Evolutionary conservation across 768 basidiomycete genomes (phyloP).

Genomic region (Phlegmacium glaucopus): DNA sequence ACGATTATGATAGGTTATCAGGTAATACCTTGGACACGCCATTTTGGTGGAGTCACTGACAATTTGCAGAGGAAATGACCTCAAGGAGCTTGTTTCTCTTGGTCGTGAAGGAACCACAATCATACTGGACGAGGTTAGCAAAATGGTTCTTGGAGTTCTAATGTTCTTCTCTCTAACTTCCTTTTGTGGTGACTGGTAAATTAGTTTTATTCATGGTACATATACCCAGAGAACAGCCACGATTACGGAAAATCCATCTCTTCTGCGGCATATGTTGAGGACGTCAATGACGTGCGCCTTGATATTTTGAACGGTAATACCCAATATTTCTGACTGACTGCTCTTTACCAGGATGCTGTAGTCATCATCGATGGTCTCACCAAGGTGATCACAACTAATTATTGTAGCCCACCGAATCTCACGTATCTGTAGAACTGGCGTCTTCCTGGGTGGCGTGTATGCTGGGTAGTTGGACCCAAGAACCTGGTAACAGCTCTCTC

Average conservation of each 20-base stretch:
- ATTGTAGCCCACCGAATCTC: neutral
- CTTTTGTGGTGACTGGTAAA: neutral
- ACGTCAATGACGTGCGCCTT: conserved; percentile 66
- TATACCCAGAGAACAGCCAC: conserved; percentile 75
- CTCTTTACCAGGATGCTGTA: conserved; percentile 57
- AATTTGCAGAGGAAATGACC: conserved; percentile 61
- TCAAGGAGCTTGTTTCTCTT: conserved; percentile 74
- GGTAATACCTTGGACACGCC: conserved; percentile 23
- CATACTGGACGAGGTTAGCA: conserved; percentile 73
- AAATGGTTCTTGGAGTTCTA: neutral
- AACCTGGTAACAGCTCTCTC: conserved; percentile 85
- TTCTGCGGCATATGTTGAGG: conserved; percentile 79
- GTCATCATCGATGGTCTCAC: conserved; percentile 91
- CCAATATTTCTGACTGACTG: neutral
- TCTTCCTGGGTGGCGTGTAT: conserved; percentile 91
- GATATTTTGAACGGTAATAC: neutral
- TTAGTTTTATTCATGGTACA: conserved; percentile 95
- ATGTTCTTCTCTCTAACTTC: neutral
- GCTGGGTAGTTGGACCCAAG: conserved; percentile 92
- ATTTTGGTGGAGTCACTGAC: neutral
- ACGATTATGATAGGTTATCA: conserved; percentile 42
- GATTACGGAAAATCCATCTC: conserved; percentile 79
- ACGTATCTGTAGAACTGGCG: conserved; percentile 75
- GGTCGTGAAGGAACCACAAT: conserved; percentile 78
- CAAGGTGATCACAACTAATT: conserved; percentile 47